Base-by-base conservation (phyloP, 805 yeast species). In the Debaryomyces castellii region DNA sequence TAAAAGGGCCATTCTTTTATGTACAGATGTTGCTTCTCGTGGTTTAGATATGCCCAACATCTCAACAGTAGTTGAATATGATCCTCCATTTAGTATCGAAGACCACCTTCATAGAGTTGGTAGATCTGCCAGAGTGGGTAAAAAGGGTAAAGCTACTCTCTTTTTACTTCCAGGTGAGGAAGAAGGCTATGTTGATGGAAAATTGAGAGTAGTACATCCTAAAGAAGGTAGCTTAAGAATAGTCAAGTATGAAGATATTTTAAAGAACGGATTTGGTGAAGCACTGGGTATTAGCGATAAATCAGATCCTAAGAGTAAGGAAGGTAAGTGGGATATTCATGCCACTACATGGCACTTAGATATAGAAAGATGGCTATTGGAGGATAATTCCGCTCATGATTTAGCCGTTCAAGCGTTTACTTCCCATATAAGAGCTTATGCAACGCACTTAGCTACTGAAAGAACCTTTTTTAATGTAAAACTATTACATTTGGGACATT, bases 21-120 rank as follows among this genome's bases (percentile, higher is more conserved):
- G 98, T 74, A 94, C 99, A 0, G 99, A 94, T 76, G 98, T 94
- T 50, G 99, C 97, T 0, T 84, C 98, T 27, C 82, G 99, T 69
- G 99, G 99, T 51, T 75, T 94, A 51, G 99, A 94, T 73, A 71
- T 94, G 46, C 96, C 97, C 2, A 77, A 81, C 41, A 89, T 94
- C 47, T 80, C 94, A 38, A 81, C 85, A 40, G 96, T 94, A 25
- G 75, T 94, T 16, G 99, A 94, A 64, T 85, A 83, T 56, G 99
- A 94, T 62, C 97, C 99, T 2, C 97, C 99, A 4, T 91, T 92
- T 59, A 79, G 94, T 1, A 75, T 89, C 4, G 97, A 90, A 51
- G 99, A 94, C 62, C 99, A 94, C 74, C 72, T 94, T 47, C 99
- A 94, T 66, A 79, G 99, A 66, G 88, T 91, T 45, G 99, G 99